Evolutionary conservation across 495 filamentous ascomycete genomes (phyloP), one percentile per base, ranked within the genome.

Genomic region (Lineolata rhizophorae): DNA sequence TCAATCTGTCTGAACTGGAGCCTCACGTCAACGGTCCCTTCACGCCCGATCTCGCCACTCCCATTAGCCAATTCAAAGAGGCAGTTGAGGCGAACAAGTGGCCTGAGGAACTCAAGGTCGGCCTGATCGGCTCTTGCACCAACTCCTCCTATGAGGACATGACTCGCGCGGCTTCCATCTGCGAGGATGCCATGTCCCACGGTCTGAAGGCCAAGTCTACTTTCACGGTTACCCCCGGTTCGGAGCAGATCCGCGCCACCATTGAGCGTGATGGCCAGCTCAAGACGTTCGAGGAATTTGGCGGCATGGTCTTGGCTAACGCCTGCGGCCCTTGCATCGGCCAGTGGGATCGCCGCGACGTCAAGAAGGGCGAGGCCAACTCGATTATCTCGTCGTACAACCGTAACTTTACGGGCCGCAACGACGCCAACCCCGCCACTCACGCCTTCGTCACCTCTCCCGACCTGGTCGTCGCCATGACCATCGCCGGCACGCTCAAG

Each of bases 121-220:
- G 90, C 50, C 55, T 85, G 30, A 85, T 99, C 48, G 87, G 87
- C 35, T 95, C 87, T 50, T 99, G 87, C 77, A 99, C 87, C 44
- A 99, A 99, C 70, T 92, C 82, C 27, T 94, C 84, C 18, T 99
- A 99, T 55, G 90, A 99, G 63, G 87, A 99, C 50, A 95, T 99
- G 87, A 78, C 73, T 44, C 81, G 90, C 41, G 78, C 71, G 47
- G 87, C 87, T 33, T 81, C 83, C 20, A 95, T 99, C 53, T 90
- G 85, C 31, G 79, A 72, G 36, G 82, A 99, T 55, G 90, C 90
- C 43, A 66, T 94, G 36, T 56, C 84, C 59, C 85, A 94, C 51
- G 90, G 87, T 40, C 38, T 95, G 49, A 94, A 92, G 65, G 67
- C 90, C 43, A 92, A 92, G 69, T 64, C 81, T 46, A 59, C 78